Evolutionary conservation across 148 eudicot genomes (phyloP).

Genomic region (Rhododendron molle): DNA sequence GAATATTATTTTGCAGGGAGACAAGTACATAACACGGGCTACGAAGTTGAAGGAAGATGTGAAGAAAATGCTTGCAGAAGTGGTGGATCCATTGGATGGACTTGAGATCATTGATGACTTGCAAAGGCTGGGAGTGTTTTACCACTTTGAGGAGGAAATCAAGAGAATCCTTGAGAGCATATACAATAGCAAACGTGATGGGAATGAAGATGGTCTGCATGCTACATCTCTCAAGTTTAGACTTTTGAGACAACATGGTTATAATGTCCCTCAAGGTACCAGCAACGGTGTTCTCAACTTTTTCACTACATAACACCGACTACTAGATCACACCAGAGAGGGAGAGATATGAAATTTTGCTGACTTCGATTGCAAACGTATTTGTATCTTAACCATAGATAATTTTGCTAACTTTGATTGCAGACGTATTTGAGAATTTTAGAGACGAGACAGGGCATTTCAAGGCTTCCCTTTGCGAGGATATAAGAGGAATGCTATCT

Average conservation of each 20-base stretch:
- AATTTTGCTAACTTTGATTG: not conserved
- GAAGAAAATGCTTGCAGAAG: not conserved
- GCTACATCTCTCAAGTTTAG: conserved; percentile 21
- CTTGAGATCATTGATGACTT: conserved; percentile 26
- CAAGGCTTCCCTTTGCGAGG: conserved; percentile 5
- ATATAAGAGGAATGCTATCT: conserved; percentile 8
- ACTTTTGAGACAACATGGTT: conserved; percentile 28
- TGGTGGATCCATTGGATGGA: not conserved
- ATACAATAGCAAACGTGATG: not conserved
- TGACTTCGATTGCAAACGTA: no score
- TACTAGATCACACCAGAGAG: no score
- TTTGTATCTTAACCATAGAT: not conserved
- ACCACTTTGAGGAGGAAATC: conserved; percentile 27
- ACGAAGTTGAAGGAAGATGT: not conserved
- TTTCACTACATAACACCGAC: not conserved
- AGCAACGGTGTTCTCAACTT: not conserved
- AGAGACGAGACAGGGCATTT: conserved; percentile 15
- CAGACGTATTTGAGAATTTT: conserved; percentile 15
- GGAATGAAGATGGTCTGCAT: conserved; percentile 9
- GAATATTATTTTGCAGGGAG: not conserved
- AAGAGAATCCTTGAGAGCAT: not conserved
- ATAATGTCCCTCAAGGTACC: conserved; percentile 22
- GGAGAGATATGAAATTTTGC: no score
- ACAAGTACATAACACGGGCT: not conserved
- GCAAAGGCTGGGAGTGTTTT: conserved; percentile 25